Conservation (phyloP, 169 alveolate genomes). For the Plasmodium vivax region DNA sequence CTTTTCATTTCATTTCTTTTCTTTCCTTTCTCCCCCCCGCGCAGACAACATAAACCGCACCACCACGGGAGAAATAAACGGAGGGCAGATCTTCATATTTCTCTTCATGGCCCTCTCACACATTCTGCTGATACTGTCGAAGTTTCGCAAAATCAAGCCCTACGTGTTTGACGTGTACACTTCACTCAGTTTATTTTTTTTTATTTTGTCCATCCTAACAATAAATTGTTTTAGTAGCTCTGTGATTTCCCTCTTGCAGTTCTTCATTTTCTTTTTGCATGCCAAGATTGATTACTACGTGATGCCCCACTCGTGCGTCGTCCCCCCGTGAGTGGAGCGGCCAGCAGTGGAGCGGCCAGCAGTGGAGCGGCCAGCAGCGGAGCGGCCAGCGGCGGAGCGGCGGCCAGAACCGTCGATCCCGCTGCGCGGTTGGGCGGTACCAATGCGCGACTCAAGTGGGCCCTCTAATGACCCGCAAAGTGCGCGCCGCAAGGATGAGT, state of each 20-base stretch:
- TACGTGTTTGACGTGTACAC: constrained; percentile 67
- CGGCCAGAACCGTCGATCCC: neutral
- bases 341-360: no score
- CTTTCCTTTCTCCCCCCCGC: neutral
- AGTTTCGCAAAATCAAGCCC: constrained; percentile 19
- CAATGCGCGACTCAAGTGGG: neutral
- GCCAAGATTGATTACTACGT: constrained; percentile 66
- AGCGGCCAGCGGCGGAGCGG: neutral
- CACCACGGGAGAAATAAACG: constrained; percentile 65
- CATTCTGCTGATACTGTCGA: constrained; percentile 23
- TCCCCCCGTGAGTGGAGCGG: constrained; percentile 24
- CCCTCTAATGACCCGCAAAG: neutral
- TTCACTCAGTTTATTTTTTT: constrained; percentile 67
- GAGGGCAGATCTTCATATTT: constrained; percentile 14
- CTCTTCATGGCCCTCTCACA: constrained; percentile 41
- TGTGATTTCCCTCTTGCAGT: constrained; percentile 50
- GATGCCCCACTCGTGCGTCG: constrained; percentile 59
- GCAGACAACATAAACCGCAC: constrained; percentile 45
- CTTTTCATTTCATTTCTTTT: neutral
- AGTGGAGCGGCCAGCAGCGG: no score
- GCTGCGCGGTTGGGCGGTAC: neutral
- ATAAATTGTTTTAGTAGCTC: constrained; percentile 74
- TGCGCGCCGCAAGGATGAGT: neutral
- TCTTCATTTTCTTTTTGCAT: constrained; percentile 64
- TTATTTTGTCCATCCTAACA: constrained; percentile 56